Evolutionary conservation across 148 eudicot species (phyloP), one percentile per base, ranked within the genome.

Genomic region (Dianthus caryophyllus): DNA sequence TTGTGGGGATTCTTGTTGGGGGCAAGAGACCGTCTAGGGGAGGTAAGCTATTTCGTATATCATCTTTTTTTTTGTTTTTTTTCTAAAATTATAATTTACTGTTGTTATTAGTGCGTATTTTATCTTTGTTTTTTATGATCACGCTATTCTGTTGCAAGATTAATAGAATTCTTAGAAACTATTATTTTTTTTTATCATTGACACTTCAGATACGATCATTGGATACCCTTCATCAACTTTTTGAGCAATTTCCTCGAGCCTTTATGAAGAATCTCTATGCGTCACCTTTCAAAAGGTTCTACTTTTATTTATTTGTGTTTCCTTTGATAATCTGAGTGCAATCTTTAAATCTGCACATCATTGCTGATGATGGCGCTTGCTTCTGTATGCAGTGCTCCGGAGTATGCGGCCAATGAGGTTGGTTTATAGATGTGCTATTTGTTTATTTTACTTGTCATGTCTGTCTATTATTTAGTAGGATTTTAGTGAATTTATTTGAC

Each of bases 1-100:
- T 65, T 90, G 9, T 86, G 84, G 83, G 99, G 99, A 52, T 90
- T 94, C 70, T 78, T 94, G 84, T 84, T 94, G 52, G 99, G 99
- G 36, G 99, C 99, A 29, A 84, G 92, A 82, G 99, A 90, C 85
- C 96, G 97, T 31, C 86, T 94, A 68, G 99, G 99, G 36, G 99
- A 94, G 93, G 99, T 90, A 68, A 84, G 79, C 72, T 65, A 55
- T 57, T 47, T 66, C 48, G 39, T 65, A 31, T 64, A 58, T 29
- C 22, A 0, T 64, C 2, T 43, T 14, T 46, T 27, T 30, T 22
- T 38, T 47, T 13, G 8, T 27, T 2, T 33, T 33, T 33, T 33
- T 33, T 33, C 38, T 3, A 2, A 2, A 33, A 7, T 33, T 33
- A 33, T 33, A 33, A 33, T 33, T 33, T 33, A 33, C 7, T 3